Evolutionary conservation across 495 filamentous ascomycete species (phyloP).

Genomic region (Penicillium atrosanguineum): DNA sequence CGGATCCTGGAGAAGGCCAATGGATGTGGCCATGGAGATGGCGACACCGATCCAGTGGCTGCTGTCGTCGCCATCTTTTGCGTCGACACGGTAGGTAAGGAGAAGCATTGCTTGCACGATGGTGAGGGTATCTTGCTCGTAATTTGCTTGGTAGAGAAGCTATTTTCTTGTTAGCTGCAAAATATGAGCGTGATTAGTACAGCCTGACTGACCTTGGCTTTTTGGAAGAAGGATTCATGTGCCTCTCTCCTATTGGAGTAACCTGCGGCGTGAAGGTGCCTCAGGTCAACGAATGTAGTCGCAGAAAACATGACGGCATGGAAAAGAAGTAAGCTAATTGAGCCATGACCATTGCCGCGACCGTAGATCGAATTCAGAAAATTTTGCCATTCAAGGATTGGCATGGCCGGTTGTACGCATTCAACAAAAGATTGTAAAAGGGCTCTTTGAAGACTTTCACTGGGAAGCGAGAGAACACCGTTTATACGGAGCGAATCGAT

Average conservation of each 20-base stretch:
- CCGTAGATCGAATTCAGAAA: conserved; percentile 9
- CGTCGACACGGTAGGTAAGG: conserved; percentile 16
- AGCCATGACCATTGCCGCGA: conserved; percentile 8
- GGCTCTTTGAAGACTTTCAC: conserved; percentile 10
- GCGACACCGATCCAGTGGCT: conserved; percentile 13
- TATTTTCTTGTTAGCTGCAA: background rate
- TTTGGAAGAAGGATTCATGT: conserved; percentile 15
- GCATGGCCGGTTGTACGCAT: conserved; percentile 18
- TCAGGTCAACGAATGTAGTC: conserved; percentile 16
- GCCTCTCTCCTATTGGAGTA: conserved; percentile 17
- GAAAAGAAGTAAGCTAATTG: conserved; percentile 19
- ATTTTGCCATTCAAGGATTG: conserved; percentile 19
- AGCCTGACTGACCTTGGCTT: conserved; percentile 13
- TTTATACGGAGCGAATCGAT: conserved; percentile 16
- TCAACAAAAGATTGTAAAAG: conserved; percentile 20
- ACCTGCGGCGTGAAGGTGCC: conserved; percentile 15
- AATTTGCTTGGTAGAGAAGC: conserved; percentile 20
- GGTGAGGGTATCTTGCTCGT: conserved; percentile 13
- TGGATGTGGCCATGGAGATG: conserved; percentile 11
- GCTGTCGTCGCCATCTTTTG: conserved; percentile 17
- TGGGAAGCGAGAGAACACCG: conserved; percentile 14
- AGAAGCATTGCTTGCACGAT: conserved; percentile 18
- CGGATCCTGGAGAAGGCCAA: conserved; percentile 14
- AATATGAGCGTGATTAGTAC: background rate
- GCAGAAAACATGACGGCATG: conserved; percentile 21